Evolutionary conservation across 2,329 filamentous ascomycete species (phyloP).

Genomic region (Cercospora canescens): DNA sequence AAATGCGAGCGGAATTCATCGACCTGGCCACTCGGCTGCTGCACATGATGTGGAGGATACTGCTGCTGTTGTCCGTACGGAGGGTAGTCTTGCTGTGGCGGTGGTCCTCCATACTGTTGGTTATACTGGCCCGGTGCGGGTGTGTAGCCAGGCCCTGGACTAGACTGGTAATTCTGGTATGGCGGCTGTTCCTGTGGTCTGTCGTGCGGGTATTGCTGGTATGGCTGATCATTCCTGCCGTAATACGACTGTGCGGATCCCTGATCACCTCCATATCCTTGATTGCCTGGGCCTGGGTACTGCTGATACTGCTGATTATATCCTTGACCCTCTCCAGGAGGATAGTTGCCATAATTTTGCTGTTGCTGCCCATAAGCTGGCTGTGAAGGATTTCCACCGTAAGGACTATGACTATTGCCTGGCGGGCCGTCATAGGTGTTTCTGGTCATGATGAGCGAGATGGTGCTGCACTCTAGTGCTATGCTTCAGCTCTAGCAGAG

Average conservation of each 20-base stretch:
- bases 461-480: neutral
- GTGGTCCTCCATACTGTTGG: conserved; percentile 17
- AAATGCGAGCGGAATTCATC: conserved; percentile 22
- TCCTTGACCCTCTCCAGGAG: conserved; percentile 9
- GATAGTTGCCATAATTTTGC: conserved; percentile 20
- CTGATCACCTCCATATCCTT: conserved; percentile 11
- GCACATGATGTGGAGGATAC: conserved; percentile 14
- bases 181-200: conserved; percentile 15
- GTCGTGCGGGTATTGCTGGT: conserved; percentile 30
- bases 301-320: conserved; percentile 15
- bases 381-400: conserved; percentile 17
- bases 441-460: conserved; percentile 15
- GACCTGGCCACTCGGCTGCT: conserved; percentile 25
- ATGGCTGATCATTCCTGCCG: conserved; percentile 30
- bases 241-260: conserved; percentile 33
- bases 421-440: conserved; percentile 21
- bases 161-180: conserved; percentile 15
- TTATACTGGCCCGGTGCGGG: conserved; percentile 23
- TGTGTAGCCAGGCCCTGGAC: conserved; percentile 13
- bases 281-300: neutral
- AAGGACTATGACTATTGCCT: conserved; percentile 12
- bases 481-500: neutral
- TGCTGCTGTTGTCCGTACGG: conserved; percentile 14
- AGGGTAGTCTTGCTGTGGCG: conserved; percentile 13
- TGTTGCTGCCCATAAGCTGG: conserved; percentile 20